Evolutionary conservation across 306 rosid species (phyloP), one percentile per base, ranked within the genome.

Genomic region (Trifolium pratense): DNA sequence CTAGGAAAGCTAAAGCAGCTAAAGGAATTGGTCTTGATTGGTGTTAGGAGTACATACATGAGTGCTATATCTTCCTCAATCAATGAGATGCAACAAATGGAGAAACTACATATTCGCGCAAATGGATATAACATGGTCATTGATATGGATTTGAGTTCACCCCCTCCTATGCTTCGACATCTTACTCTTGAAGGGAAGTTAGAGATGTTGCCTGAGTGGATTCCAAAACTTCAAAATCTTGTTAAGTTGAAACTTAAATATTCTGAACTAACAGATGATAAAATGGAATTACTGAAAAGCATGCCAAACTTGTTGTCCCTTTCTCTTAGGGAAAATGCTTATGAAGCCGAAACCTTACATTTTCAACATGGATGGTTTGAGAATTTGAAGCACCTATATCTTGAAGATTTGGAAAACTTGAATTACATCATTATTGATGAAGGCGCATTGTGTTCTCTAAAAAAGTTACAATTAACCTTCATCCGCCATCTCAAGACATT

Each of bases 41-140:
- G 26, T 8, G 26, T 51, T 51, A 51, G 16, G 16, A 43, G 49
- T 12, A 1, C 2, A 1, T 43, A 43, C 49, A 43, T 43, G 49
- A 43, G 49, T 43, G 49, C 49, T 43, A 43, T 43, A 43, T 43
- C 49, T 43, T 43, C 49, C 49, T 43, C 49, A 13, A 43, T 43
- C 49, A 43, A 43, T 43, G 49, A 43, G 16, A 43, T 43, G 49
- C 49, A 43, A 43, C 15, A 43, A 43, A 13, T 73, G 69, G 68
- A 72, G 46, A 31, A 3, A 43, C 36, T 60, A 18, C 0, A n/a
- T 14, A 26, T 43, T 11, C 2, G 1, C 0, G 3, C n/a, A 9
- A 16, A 56, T 1, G 26, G 6, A 13, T 8, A 16, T 1, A 26
- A 20, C 23, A 13, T 8, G 0, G 32, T 16, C 16, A 20, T 18